Percentiles rank a stretch among this genome's conserved stretches.
These are phyloP conservation scores for Saccharomyces pastorianus DNA, from an alignment of 1,139 yeast species.

Conservation along the genomic window DNA sequence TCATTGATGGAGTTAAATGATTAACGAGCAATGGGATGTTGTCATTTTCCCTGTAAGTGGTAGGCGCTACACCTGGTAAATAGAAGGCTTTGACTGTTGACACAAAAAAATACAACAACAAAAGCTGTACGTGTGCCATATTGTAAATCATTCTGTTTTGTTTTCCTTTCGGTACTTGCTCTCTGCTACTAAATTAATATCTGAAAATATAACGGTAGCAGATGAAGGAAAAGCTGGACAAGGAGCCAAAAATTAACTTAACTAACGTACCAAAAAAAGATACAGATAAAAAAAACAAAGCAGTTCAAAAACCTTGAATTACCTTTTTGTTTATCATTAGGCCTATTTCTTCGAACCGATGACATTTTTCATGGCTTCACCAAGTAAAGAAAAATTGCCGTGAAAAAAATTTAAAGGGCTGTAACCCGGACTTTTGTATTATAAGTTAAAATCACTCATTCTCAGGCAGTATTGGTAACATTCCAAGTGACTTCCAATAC, in stretches of 20 bases:
- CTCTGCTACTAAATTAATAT: neutral
- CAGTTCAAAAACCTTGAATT: neutral
- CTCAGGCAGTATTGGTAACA: neutral
- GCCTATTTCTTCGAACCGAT: constrained; percentile 1
- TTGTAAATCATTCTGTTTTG: neutral
- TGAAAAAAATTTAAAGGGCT: neutral
- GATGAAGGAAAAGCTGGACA: neutral
- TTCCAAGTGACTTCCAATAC: neutral
- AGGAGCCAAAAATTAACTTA: neutral
- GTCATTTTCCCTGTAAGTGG: constrained; percentile 70
- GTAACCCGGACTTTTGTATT: neutral
- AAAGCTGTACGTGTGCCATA: neutral
- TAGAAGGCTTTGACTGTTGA: constrained; percentile 49
- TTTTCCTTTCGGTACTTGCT: neutral
- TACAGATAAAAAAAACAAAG: neutral
- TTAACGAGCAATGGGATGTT: constrained; percentile 73
- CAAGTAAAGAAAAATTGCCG: neutral
- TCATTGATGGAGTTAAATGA: constrained; percentile 76
- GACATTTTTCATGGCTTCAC: constrained; percentile 2
- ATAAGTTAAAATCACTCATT: neutral
- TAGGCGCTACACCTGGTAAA: constrained; percentile 93
- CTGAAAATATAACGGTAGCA: neutral
- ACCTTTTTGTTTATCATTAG: neutral
- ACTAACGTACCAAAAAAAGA: neutral
- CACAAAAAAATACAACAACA: neutral